Evolutionary conservation across 1,284 basidiomycete genomes (phyloP).

Genomic region (Meira miltonrushii): DNA sequence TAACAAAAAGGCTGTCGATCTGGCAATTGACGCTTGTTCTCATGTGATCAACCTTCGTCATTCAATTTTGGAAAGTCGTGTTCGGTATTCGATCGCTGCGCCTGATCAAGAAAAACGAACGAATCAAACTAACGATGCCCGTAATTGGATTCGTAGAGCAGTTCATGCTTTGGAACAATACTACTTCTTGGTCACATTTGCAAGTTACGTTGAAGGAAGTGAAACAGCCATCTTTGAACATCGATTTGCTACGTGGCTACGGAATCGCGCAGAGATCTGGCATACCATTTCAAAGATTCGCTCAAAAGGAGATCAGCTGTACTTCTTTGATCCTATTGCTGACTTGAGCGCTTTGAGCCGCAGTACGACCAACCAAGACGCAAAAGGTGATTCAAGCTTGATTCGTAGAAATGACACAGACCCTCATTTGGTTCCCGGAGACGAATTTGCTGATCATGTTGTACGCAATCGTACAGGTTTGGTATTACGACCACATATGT

Average conservation of each 20-base stretch:
- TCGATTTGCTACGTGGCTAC: conserved; percentile 78
- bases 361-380: conserved; percentile 15
- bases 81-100: conserved; percentile 25
- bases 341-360: conserved; percentile 26
- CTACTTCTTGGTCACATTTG: conserved; percentile 92
- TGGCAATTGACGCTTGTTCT: conserved; percentile 46
- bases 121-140: conserved; percentile 11
- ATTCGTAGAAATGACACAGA: not conserved
- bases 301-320: conserved; percentile 40
- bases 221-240: conserved; percentile 63
- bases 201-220: conserved; percentile 75
- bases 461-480: conserved; percentile 48
- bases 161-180: conserved; percentile 58
- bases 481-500: conserved; percentile 43
- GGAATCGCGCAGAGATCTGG: conserved; percentile 85
- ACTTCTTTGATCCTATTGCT: conserved; percentile 50
- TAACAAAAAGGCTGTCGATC: conserved; percentile 45
- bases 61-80: conserved; percentile 39
- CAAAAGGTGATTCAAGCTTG: conserved; percentile 17
- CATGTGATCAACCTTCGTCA: conserved; percentile 48
- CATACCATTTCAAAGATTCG: conserved; percentile 55
- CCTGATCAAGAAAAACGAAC: not conserved
- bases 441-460: conserved; percentile 52
- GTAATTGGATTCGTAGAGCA: conserved; percentile 37
- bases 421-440: conserved; percentile 38